A percentile compares a stretch with the other conserved stretches of the same genome.
These are phyloP conservation scores for Phytophthora multivora DNA, from an alignment of 352 stramenopile species.

Conservation along the genomic window DNA sequence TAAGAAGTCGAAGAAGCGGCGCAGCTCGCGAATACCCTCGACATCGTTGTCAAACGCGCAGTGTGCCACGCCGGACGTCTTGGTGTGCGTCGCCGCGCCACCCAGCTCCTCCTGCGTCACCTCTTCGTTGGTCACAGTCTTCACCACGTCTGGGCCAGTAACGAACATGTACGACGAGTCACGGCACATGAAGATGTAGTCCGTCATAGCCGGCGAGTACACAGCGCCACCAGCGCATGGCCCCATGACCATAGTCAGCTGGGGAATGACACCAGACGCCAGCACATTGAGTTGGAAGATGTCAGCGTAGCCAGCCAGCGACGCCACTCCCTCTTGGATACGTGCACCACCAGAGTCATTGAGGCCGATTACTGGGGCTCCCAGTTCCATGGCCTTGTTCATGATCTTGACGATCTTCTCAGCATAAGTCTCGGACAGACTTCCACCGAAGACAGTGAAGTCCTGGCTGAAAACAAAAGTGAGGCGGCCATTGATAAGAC, in stretches of 20 bases:
- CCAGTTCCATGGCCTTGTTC: slow-evolving; percentile 96
- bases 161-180: slow-evolving; percentile 99
- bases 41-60: slow-evolving; percentile 97
- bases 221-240: slow-evolving; percentile 96
- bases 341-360: slow-evolving; percentile 98
- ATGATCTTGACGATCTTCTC: slow-evolving; percentile 99
- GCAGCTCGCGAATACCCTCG: slow-evolving; percentile 92
- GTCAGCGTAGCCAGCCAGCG: slow-evolving; percentile 97
- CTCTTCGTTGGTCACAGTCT: slow-evolving; percentile 97
- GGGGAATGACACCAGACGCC: slow-evolving; percentile 93
- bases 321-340: slow-evolving; percentile 98
- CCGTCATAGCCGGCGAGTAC: slow-evolving; percentile 98
- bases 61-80: slow-evolving; percentile 95
- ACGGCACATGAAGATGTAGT: slow-evolving; percentile 99
- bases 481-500: slow-evolving; percentile 93
- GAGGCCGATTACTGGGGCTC: slow-evolving; percentile 96
- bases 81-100: slow-evolving; percentile 95
- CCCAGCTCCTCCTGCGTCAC: slow-evolving; percentile 96
- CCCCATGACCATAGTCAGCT: slow-evolving; percentile 98
- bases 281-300: slow-evolving; percentile 99
- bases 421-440: slow-evolving; percentile 95
- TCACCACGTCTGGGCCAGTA: slow-evolving; percentile 98
- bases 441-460: slow-evolving; percentile 98
- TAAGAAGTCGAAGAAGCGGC: slow-evolving; percentile 96
- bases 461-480: slow-evolving; percentile 98